Base-by-base conservation (phyloP, 2,329 filamentous ascomycete species). In the Neopestalotiopsis sp. region DNA sequence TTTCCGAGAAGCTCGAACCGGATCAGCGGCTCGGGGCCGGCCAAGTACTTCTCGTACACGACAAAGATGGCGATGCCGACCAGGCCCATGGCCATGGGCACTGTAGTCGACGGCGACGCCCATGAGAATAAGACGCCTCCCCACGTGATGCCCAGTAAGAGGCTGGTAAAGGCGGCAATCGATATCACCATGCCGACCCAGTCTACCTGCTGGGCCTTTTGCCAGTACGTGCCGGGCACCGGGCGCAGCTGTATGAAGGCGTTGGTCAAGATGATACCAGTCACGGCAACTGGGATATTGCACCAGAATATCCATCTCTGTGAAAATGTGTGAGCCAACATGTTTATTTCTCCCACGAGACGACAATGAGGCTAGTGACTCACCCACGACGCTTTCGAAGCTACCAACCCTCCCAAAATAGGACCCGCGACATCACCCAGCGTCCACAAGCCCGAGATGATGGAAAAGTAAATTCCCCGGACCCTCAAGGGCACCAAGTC, bases 291-390 rank as follows among this genome's bases (percentile, higher is more conserved):
- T 20, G 62, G 62, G 10, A 65, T 65, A 34, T 65, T 65, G 20
- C 34, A n/a, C 62, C 62, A 65, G 24, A 65, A 65, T 28, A 45
- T 65, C 62, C 62, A 65, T 57, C 49, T 28, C 42, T 58, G 24
- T 24, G n/a, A 12, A 20, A 6, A 24, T 20, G 12, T 5, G 28
- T 62, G 7, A 62, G 61, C 34, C 24, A 28, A 28, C 24, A 28
- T 28, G 24, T 28, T 28, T 4, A 28, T 28, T 28, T 28, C 24
- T 28, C 24, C 24, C 24, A 28, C 24, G 24, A 28, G 24, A 28
- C 24, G 24, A 28, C 24, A 28, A 2, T 20, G n/a, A 14, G 61
- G 4, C 3, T 32, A 10, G 5, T 14, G 9, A 45, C 62, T 49
- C 5, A 65, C 62, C 64, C 64, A 66, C 13, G 49, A 66, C 17